A percentile compares a stretch with the other conserved stretches of the same genome.
Evolutionary conservation across 768 basidiomycete genomes (phyloP).

Genomic region (Agrocybe praecox): DNA sequence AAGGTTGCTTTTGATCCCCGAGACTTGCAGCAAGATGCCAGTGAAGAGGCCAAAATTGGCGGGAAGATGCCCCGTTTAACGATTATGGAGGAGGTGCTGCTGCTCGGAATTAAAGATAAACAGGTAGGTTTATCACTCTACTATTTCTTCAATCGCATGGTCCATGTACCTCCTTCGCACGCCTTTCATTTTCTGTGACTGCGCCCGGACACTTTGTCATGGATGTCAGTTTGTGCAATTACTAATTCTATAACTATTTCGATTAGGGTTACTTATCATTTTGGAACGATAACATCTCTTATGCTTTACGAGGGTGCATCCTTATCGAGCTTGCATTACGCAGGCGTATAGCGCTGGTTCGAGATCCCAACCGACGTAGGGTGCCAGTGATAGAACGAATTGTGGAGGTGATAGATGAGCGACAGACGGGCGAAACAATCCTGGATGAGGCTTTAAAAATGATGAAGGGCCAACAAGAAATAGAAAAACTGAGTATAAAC

Average conservation of each 20-base stretch:
- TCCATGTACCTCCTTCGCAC: not conserved
- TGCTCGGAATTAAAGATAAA: slow-evolving; percentile 95
- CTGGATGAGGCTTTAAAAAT: slow-evolving; percentile 94
- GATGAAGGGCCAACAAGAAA: slow-evolving; percentile 84
- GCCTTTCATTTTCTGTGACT: not conserved
- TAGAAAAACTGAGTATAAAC: slow-evolving; percentile 78
- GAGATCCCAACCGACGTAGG: slow-evolving; percentile 77
- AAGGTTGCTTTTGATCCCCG: slow-evolving; percentile 94
- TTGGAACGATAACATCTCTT: slow-evolving; percentile 99
- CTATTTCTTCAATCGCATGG: not conserved
- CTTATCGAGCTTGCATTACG: slow-evolving; percentile 96
- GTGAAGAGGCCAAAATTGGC: slow-evolving; percentile 60
- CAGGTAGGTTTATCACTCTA: slow-evolving; percentile 56
- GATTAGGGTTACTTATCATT: slow-evolving; percentile 88
- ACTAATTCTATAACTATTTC: slow-evolving; percentile 8
- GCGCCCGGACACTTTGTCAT: not conserved
- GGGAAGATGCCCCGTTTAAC: slow-evolving; percentile 85
- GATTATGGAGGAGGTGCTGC: slow-evolving; percentile 94
- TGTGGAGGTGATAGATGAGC: slow-evolving; percentile 90
- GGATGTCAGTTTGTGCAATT: not conserved
- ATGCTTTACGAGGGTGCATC: slow-evolving; percentile 97
- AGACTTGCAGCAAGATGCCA: slow-evolving; percentile 74
- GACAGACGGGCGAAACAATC: slow-evolving; percentile 94
- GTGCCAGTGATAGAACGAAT: slow-evolving; percentile 79
- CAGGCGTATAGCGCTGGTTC: slow-evolving; percentile 87